Conservation (phyloP, 306 rosid genomes). For the Cucurbita ficifolia region DNA sequence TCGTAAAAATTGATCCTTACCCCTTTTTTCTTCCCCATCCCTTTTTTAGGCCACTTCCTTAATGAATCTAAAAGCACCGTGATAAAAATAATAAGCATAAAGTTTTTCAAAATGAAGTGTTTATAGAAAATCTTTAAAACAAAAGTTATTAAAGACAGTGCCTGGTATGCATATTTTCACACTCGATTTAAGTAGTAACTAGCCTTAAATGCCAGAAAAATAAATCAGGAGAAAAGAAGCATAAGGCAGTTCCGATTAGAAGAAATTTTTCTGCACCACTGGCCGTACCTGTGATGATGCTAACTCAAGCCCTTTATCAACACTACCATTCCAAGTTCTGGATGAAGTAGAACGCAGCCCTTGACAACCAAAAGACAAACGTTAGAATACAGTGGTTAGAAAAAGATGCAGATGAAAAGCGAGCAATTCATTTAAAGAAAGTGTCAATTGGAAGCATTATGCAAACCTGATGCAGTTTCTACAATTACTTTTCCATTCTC, state of each 20-base stretch:
- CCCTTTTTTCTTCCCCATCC: too few species aligned
- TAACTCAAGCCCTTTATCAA: constrained; percentile 4
- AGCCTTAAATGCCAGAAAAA: not conserved
- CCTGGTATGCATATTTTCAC: not conserved
- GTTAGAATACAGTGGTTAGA: constrained; percentile 1
- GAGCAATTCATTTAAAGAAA: not conserved
- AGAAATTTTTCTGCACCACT: not conserved
- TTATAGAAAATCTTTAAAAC: not conserved
- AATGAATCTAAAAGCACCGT: too few species aligned
- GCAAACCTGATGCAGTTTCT: constrained; percentile 58
- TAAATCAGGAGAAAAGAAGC: not conserved
- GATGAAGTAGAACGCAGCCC: constrained; percentile 33
- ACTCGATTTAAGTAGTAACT: not conserved
- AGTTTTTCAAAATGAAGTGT: too few species aligned
- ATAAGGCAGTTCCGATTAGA: constrained; percentile 1
- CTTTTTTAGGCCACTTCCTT: too few species aligned
- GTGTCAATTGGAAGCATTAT: not conserved
- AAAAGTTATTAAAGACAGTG: not conserved
- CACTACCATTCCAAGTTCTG: constrained; percentile 26
- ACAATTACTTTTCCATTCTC: constrained; percentile 30
- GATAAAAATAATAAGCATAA: too few species aligned
- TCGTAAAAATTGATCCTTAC: too few species aligned
- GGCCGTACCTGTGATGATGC: constrained; percentile 45
- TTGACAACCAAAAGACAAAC: constrained; percentile 11
- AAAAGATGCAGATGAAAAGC: not conserved